Evolutionary conservation across 2,329 filamentous ascomycete genomes (phyloP), one percentile per base, ranked within the genome.

Genomic region (Fusarium sp.): DNA sequence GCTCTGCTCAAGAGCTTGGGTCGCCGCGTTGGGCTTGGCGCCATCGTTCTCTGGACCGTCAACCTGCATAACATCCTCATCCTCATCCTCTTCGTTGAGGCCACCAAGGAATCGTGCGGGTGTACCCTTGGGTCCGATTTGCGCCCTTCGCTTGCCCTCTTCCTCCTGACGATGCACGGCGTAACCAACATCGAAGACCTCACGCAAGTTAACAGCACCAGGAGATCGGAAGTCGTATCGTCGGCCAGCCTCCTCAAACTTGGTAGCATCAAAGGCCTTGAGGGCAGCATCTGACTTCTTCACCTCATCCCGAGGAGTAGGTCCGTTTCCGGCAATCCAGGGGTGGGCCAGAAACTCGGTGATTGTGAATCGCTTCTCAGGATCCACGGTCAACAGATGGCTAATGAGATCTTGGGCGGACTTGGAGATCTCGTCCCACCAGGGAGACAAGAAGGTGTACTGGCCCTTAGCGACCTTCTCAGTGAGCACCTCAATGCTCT

Each of bases 401-500:
- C 92, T 93, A 61, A 99, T 95, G 12, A 99, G 85, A 75, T 99
- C 95, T 79, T 98, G 94, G 0, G 96, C 96, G 6, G 93, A 91
- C 79, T 96, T 94, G 65, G 95, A 98, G 67, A 99, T 98, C 62
- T 98, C 94, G 74, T 99, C 96, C 96, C 96, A 99, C 96, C 96
- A 99, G 0, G 96, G 96, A 4, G 95, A 98, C 45, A 99, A 83
- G 84, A 99, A 99, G 1, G 96, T 98, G 79, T 96, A 99, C 82
- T 98, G 94, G 51, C 96, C 96, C 76, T 93, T 91, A 30, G 96
- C 96, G 20, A 99, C 96, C 85, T 99, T 99, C 79, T 99, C 95
- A 2, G 96, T 98, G 65, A 99, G 88, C 1, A 97, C 92, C 77
- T 97, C 94, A 73, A 99, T 98, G 77, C 94, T 97, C 82, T 99